Base-by-base conservation (phyloP, 345 rosid species). In the Cardiospermum halicacabum region DNA sequence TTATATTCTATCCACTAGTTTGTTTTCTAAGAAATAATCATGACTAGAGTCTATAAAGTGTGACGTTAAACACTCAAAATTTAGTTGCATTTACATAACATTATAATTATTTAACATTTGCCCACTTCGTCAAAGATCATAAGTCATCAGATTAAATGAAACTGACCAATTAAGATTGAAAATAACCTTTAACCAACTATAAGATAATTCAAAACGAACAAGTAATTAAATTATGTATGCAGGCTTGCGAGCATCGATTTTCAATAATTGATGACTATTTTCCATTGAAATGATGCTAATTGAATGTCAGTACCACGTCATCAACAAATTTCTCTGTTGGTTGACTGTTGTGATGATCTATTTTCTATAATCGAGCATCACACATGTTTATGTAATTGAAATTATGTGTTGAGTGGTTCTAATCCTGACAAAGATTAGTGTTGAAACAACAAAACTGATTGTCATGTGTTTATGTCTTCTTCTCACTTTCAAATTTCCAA, bases 361-460 rank as follows among this genome's bases (percentile, higher is more conserved):
- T 11, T 56, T 71, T 57, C 55, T 24, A 62, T 47, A 53, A 26
- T 2, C 32, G 3, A 1, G 22, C 49, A 12, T 34, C 28, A 18
- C 57, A 39, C 24, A 30, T 60, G 54, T 3, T 5, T 7, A 16
- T 53, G n/a, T 40, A 69, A 10, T 67, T 67, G 70, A 56, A 71
- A 58, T 68, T 45, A 53, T 26, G 12, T 49, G 47, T 49, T 24
- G n/a, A 39, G 64, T 5, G 19, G 24, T 37, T 69, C 32, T 47
- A 67, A 60, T 62, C 65, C 63, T 26, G 61, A 63, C 62, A 51
- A 71, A 74, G 60, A 72, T 75, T 60, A 37, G 75, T 69, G n/a
- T 28, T 54, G 40, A 58, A 53, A 51, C 26, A 55, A 62, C 60
- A 48, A 32, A 21, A 56, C 57, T 32, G 8, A 15, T 37, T 40